Base-by-base conservation (phyloP, 1,139 yeast genomes). In the Blastobotrys elegans region DNA sequence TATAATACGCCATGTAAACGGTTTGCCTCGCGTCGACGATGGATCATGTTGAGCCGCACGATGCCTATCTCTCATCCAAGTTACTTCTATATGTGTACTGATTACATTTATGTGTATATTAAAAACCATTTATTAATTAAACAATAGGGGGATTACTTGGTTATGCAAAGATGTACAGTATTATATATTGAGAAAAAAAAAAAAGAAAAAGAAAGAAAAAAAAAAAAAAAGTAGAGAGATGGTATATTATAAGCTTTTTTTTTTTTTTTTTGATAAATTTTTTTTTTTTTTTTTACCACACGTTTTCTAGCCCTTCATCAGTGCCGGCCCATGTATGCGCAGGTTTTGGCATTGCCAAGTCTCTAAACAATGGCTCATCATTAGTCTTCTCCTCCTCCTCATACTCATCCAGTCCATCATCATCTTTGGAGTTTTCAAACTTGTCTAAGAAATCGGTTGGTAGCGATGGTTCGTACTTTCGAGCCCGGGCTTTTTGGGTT, bases 361-460 rank as follows among this genome's bases (percentile, higher is more conserved):
- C 46, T n/a, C 36, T n/a, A 37, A 43, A 43, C 31, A 43, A 29
- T 26, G 46, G 46, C 26, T 56, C 62, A 42, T 53, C 56, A 34
- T 61, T 63, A 7, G 57, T 62, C 2, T 62, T 55, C 1, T 62
- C 13, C 65, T 65, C 27, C 35, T 50, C 52, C n/a, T 46, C 50
- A 2, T 34, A 24, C 2, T 34, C 40, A 21, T 47, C 34, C 1
- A 46, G 44, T 10, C 36, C 50, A 17, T 38, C 47, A 4, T 48
- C 34, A 2, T 47, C 44, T 1, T 44, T 49, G 11, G 38, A 50
- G 13, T 47, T 39, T 37, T 69, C 73, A 30, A 70, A 58, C 48
- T 62, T 61, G 43, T 67, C 72, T 35, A 67, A 50, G 32, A 71
- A 60, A 38, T 71, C 74, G 7, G 63, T 59, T 1, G 74, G 70